These are phyloP conservation scores for Vigna angularis DNA, from an alignment of 306 rosid species.

Conservation along the genomic window DNA sequence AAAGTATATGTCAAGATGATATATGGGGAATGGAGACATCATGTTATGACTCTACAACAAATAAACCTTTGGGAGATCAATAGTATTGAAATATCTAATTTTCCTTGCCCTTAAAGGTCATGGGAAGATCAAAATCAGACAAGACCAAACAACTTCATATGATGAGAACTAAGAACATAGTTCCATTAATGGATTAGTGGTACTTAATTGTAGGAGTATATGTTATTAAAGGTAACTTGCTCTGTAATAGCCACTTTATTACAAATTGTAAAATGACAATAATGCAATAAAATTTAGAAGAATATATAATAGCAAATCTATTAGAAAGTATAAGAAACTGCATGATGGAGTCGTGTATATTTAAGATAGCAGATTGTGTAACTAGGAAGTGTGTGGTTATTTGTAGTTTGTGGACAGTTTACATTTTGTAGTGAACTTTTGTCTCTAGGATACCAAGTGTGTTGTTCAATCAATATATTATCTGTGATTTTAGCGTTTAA, in stretches of 20 bases:
- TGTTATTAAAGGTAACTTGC: not conserved
- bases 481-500: not conserved
- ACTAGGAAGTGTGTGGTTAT: not conserved
- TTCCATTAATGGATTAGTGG: not conserved
- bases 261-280: not conserved
- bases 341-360: not conserved
- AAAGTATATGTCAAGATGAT: slow-evolving; percentile 10
- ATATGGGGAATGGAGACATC: slow-evolving; percentile 30
- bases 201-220: not conserved
- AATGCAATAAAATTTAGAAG: not conserved
- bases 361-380: not conserved
- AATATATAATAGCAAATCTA: not conserved
- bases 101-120: slow-evolving; percentile 13
- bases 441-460: too few species aligned
- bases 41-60: slow-evolving; percentile 40
- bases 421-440: too few species aligned
- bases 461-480: not conserved
- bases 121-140: slow-evolving; percentile 19
- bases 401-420: too few species aligned
- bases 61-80: slow-evolving; percentile 15
- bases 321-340: not conserved
- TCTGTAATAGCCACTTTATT: not conserved
- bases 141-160: slow-evolving; percentile 12
- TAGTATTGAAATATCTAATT: not conserved
- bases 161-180: not conserved